Conservation (phyloP, 805 yeast genomes). For the Candida dajiaensis region DNA sequence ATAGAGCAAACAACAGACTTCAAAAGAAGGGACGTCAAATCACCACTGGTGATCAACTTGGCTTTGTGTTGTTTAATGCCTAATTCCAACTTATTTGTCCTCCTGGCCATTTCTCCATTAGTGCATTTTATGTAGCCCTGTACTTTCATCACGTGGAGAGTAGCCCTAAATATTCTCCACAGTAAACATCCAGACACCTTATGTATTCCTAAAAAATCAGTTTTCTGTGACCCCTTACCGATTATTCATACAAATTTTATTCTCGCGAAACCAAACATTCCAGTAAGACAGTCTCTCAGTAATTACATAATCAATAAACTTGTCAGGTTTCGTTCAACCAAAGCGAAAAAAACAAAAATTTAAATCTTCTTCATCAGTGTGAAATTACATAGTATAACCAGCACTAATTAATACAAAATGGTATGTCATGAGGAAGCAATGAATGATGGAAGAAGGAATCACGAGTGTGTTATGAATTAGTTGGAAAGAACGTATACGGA, state of each 20-base stretch:
- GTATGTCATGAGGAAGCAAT: slow-evolving; percentile 11
- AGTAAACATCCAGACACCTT: neutral
- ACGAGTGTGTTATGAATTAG: neutral
- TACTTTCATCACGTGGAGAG: too few relatives aligned
- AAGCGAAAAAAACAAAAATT: slow-evolving; percentile 1
- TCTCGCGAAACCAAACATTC: neutral
- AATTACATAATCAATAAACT: slow-evolving; percentile 1
- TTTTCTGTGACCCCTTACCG: neutral
- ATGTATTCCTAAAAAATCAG: too few relatives aligned
- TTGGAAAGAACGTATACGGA: neutral
- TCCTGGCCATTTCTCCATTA: too few relatives aligned
- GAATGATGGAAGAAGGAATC: neutral
- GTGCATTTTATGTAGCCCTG: too few relatives aligned
- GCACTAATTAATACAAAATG: slow-evolving; percentile 17
- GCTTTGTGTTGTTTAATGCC: too few relatives aligned
- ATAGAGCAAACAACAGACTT: too few relatives aligned
- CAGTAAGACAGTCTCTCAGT: neutral
- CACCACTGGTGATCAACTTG: too few relatives aligned
- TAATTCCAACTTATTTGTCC: too few relatives aligned
- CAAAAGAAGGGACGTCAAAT: too few relatives aligned
- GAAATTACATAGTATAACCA: slow-evolving; percentile 2
- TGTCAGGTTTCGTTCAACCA: neutral
- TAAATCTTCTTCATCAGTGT: neutral
- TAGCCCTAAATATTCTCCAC: neutral
- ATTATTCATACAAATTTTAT: neutral